Evolutionary conservation across 202 grass and related monocot genomes (phyloP).

Genomic region (Setaria italica): DNA sequence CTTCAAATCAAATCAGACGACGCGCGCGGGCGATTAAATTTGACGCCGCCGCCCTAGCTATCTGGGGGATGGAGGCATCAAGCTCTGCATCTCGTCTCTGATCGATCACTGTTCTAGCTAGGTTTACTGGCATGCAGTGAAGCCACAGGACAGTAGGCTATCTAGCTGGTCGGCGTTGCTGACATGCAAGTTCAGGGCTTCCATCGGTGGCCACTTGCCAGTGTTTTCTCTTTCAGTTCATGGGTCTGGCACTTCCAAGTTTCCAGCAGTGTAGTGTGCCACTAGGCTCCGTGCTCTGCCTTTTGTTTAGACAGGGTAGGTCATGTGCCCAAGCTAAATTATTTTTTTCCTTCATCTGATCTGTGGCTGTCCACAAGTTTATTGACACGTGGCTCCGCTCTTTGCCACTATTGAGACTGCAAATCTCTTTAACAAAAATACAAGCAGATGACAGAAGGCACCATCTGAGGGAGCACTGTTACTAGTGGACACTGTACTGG

Average conservation of each 20-base stretch:
- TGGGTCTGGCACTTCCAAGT: neutral
- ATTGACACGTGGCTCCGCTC: neutral
- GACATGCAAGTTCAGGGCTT: slow-evolving; percentile 8
- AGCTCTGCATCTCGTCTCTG: neutral
- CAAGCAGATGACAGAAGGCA: neutral
- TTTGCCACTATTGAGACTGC: neutral
- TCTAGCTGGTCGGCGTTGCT: neutral
- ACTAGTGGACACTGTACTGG: neutral
- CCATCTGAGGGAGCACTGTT: neutral
- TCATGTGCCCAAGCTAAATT: neutral
- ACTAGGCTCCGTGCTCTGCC: neutral
- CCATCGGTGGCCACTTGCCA: neutral
- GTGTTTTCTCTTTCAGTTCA: neutral
- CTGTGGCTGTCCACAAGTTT: slow-evolving; percentile 16
- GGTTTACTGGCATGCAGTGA: neutral
- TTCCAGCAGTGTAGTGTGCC: neutral
- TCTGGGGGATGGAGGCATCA: neutral
- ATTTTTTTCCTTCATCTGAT: neutral
- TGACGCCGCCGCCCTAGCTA: neutral
- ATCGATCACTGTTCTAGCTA: neutral
- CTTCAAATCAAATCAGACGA: neutral
- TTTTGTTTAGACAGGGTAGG: neutral
- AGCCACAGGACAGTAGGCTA: neutral
- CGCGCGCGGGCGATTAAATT: neutral
- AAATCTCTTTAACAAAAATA: neutral